Evolutionary conservation across 352 stramenopile genomes (phyloP).

Genomic region (Pythium phragmiticola): DNA sequence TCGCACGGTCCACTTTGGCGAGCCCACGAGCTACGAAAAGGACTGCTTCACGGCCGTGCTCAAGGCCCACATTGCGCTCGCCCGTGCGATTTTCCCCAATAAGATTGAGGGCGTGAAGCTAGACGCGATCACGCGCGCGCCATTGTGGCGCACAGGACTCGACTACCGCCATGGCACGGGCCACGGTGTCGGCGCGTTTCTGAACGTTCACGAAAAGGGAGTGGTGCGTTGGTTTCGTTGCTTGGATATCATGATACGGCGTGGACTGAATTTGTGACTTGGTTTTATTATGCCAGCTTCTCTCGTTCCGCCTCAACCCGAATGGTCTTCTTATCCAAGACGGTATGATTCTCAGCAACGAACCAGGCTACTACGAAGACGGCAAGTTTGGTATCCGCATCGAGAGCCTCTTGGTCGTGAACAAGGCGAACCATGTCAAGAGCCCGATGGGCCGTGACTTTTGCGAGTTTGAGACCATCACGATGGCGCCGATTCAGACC

Average conservation of each 20-base stretch:
- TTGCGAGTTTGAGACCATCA: slow-evolving; percentile 96
- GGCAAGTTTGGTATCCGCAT: slow-evolving; percentile 99
- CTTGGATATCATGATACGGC: too few relatives aligned
- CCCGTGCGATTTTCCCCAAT: slow-evolving; percentile 81
- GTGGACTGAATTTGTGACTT: too few relatives aligned
- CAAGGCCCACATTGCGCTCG: slow-evolving; percentile 96
- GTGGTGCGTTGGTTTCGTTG: slow-evolving; percentile 38
- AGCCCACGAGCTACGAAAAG: slow-evolving; percentile 90
- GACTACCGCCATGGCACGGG: slow-evolving; percentile 98
- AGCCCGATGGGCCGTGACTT: slow-evolving; percentile 86
- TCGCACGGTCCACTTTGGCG: slow-evolving; percentile 97
- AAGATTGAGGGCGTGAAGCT: slow-evolving; percentile 95
- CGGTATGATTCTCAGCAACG: slow-evolving; percentile 98
- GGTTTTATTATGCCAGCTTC: slow-evolving; percentile 41
- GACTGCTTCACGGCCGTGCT: slow-evolving; percentile 97
- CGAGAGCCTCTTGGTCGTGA: slow-evolving; percentile 96
- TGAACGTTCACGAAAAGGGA: slow-evolving; percentile 97
- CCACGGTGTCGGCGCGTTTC: slow-evolving; percentile 95
- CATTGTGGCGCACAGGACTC: slow-evolving; percentile 93
- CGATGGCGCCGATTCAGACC: slow-evolving; percentile 97
- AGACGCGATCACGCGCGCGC: slow-evolving; percentile 95
- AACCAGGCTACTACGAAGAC: slow-evolving; percentile 98
- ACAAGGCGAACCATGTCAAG: slow-evolving; percentile 74
- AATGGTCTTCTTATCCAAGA: slow-evolving; percentile 81
- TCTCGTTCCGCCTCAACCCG: slow-evolving; percentile 85